Base-by-base conservation (phyloP, 2,329 filamentous ascomycete species). In the Xylaria sp. region DNA sequence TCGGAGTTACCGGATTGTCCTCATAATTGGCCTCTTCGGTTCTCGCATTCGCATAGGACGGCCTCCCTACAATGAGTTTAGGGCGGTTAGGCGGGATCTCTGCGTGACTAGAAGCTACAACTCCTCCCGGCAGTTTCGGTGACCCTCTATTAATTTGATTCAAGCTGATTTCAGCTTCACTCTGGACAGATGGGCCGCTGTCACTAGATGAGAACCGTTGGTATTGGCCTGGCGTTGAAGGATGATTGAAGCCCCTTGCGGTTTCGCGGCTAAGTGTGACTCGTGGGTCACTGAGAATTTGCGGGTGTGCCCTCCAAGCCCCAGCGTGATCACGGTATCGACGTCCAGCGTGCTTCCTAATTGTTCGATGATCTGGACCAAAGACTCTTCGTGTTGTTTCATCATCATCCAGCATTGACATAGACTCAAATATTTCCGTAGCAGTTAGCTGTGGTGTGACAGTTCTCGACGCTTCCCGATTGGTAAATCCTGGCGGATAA, bases 311-410 rank as follows among this genome's bases (percentile, higher is more conserved):
- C 68, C 84, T 79, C 81, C 81, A 86, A 3, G 84, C 78, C 4
- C 84, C 83, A 12, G 80, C 81, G 13, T 77, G 79, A 65, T 85
- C 83, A 57, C 78, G 81, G 59, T 85, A 84, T 18, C 82, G 80
- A 51, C 79, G 77, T 23, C 75, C 75, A 58, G 82, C 77, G 37
- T 80, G 76, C 62, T 77, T 78, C 68, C 77, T 81, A 42, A 84
- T 78, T 1, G 82, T 83, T 13, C 84, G 77, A 71, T 85, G 84
- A 10, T 76, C 74, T 6, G 76, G 73, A 21, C 78, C 75, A 53
- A 76, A 70, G 47, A 75, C 71, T 23, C 69, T 70, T 70, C 63
- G 62, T 13, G 73, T 75, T 37, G 68, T 70, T 66, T 78, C 75
- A 35, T 78, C 75, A 29, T 76, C 76, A 35, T 78, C 73, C 27